Conservation (phyloP, 1,139 yeast species). For the Yamadazyma dushanensis region DNA sequence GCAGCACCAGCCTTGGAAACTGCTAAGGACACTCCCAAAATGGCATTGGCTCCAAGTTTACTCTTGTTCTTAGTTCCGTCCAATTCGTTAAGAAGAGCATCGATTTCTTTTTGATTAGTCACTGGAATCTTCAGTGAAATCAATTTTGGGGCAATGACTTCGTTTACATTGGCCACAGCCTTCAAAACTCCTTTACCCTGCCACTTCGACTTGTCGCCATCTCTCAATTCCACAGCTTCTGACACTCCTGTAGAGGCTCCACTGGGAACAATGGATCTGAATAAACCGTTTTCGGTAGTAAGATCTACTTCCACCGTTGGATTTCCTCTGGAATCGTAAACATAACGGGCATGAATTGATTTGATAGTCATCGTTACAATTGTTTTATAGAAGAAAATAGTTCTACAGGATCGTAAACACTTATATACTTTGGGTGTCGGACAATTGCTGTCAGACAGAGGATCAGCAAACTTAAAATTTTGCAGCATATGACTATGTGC, state of each 20-base stretch:
- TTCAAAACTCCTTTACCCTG: constrained; percentile 86
- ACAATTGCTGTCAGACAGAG: no score
- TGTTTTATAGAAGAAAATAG: no score
- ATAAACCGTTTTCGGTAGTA: constrained; percentile 74
- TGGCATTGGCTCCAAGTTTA: constrained; percentile 88
- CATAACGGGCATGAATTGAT: constrained; percentile 80
- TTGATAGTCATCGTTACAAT: constrained; percentile 28
- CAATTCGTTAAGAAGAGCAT: constrained; percentile 65
- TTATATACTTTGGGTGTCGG: no score
- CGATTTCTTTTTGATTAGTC: constrained; percentile 49
- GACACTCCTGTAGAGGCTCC: constrained; percentile 91
- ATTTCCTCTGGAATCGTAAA: constrained; percentile 92
- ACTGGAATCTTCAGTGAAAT: constrained; percentile 65
- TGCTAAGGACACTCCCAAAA: constrained; percentile 85
- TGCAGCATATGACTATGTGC: constrained; percentile 1
- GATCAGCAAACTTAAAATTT: no score
- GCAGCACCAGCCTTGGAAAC: constrained; percentile 90
- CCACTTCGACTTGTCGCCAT: constrained; percentile 86
- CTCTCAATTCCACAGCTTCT: constrained; percentile 90
- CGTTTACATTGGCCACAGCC: constrained; percentile 85
- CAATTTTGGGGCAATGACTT: constrained; percentile 78
- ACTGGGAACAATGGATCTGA: constrained; percentile 88
- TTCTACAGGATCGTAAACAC: no score
- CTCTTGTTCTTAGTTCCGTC: constrained; percentile 89
- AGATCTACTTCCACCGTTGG: constrained; percentile 91